Conservation (phyloP, 2,329 filamentous ascomycete genomes). For the Monilinia fructicola region DNA sequence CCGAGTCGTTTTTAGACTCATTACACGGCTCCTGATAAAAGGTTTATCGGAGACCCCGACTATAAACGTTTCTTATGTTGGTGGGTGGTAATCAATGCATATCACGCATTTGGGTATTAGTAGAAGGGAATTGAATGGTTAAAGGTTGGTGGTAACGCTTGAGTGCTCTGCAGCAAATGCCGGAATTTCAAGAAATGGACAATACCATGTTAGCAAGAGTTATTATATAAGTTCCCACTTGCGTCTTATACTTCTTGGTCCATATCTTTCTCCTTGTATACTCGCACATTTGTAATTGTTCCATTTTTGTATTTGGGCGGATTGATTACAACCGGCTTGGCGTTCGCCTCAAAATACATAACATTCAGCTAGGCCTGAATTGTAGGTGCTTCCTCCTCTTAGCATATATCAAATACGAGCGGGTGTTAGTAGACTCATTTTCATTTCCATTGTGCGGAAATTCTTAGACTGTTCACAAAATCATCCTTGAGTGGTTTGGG, state of each 20-base stretch:
- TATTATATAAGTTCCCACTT: background rate
- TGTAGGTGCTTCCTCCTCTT: background rate
- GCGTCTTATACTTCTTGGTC: background rate
- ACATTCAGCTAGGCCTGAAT: background rate
- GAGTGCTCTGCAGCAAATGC: background rate
- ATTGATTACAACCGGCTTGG: background rate
- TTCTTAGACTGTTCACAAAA: background rate
- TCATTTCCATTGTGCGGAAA: background rate
- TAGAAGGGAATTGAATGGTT: conserved; percentile 11
- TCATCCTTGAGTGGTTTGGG: background rate
- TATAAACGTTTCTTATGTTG: conserved; percentile 1
- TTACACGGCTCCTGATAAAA: conserved; percentile 3
- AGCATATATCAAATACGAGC: background rate
- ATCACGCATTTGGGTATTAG: conserved; percentile 12
- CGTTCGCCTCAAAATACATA: background rate
- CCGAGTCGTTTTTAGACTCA: conserved; percentile 11
- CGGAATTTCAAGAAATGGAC: background rate
- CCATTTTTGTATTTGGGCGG: background rate
- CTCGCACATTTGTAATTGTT: background rate
- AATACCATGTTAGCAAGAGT: conserved; percentile 9
- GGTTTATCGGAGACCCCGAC: background rate
- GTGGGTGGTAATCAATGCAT: background rate
- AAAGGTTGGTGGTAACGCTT: background rate
- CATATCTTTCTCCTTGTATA: background rate
- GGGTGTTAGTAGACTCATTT: background rate